A percentile compares a stretch with the other conserved stretches of the same genome.
Evolutionary conservation across 371 early-diverging fungal species (phyloP).

Genomic region (Spraguea lophii): DNA sequence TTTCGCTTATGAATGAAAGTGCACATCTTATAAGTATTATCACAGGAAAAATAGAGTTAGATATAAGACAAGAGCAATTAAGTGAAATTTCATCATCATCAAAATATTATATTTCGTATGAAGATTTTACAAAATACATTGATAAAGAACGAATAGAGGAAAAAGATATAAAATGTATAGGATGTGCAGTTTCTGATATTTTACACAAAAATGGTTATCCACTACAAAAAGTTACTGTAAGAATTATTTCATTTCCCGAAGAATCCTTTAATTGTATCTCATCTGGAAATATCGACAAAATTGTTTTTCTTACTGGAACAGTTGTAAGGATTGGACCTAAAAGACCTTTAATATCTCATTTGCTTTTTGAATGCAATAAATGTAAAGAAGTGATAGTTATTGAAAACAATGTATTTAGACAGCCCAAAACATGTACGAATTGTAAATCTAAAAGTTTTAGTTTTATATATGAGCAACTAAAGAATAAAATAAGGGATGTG

Average conservation of each 20-base stretch:
- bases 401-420: conserved; percentile 21
- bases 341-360: conserved; percentile 10
- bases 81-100: not conserved
- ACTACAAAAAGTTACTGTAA: not conserved
- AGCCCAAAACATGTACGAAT: conserved; percentile 23
- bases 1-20: not conserved
- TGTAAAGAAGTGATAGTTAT: conserved; percentile 29
- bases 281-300: conserved; percentile 4
- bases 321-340: conserved; percentile 33
- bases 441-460: conserved; percentile 38
- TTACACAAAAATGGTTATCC: no score
- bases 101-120: not conserved
- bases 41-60: not conserved
- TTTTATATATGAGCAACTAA: conserved; percentile 9
- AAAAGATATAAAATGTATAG: not conserved
- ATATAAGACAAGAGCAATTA: not conserved
- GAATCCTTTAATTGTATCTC: not conserved
- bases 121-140: not conserved
- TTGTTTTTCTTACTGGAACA: conserved; percentile 29
- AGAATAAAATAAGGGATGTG: conserved; percentile 19
- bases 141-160: not conserved
- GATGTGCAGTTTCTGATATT: not conserved
- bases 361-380: conserved; percentile 37
- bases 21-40: no score
- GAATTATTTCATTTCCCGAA: not conserved